These are phyloP conservation scores for Salvia hispanica DNA, from an alignment of 257 asterid species.

Conservation along the genomic window DNA sequence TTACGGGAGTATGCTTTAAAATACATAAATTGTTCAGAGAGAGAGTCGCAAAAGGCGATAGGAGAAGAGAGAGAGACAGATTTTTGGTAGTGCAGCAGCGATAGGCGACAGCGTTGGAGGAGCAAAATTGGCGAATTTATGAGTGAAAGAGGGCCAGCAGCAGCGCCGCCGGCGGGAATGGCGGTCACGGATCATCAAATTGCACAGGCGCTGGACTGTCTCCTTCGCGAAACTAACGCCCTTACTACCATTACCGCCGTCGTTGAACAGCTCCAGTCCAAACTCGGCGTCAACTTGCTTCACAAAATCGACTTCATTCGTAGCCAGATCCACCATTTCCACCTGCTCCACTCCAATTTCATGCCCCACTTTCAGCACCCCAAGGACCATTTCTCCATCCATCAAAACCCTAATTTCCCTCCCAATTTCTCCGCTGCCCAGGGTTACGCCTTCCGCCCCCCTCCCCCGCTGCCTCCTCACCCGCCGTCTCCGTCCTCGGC, in stretches of 20 bases:
- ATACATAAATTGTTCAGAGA: neutral
- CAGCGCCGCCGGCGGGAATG: conserved; percentile 35
- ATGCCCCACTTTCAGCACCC: conserved; percentile 36
- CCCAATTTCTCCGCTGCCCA: conserved; percentile 40
- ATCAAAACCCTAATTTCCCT: conserved; percentile 39
- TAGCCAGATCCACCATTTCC: conserved; percentile 58
- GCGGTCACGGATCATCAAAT: conserved; percentile 59
- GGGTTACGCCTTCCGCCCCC: conserved; percentile 43
- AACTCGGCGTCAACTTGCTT: conserved; percentile 50
- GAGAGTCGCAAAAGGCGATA: neutral
- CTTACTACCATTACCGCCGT: conserved; percentile 47
- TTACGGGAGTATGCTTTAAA: no score
- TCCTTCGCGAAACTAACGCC: conserved; percentile 48
- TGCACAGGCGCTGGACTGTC: conserved; percentile 51
- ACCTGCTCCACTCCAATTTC: conserved; percentile 39
- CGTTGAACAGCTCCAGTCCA: conserved; percentile 62
- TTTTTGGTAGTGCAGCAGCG: conserved; percentile 25
- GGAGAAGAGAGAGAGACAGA: conserved; percentile 26
- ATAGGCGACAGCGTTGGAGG: conserved; percentile 15
- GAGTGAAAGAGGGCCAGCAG: conserved; percentile 41
- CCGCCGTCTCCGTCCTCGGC: conserved; percentile 33
- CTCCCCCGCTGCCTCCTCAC: conserved; percentile 20
- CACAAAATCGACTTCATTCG: conserved; percentile 66
- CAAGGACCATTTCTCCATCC: conserved; percentile 45
- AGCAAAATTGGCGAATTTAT: conserved; percentile 22